Conservation (phyloP, 192 early-diverging fungal genomes). For the Gamsiella multidivaricata region DNA sequence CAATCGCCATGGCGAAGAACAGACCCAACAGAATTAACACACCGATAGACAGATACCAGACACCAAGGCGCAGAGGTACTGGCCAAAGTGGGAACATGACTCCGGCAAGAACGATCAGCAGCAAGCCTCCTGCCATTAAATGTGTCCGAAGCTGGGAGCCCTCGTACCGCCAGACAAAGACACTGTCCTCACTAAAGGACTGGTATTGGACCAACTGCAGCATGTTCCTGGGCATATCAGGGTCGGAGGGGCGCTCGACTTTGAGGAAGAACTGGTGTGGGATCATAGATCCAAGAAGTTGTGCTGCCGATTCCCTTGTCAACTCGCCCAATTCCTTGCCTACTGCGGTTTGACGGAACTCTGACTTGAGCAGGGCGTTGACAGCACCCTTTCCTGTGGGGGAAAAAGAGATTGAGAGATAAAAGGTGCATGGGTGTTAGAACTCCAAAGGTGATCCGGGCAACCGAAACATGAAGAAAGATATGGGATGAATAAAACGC, state of each 20-base stretch:
- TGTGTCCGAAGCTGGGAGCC: constrained; percentile 82
- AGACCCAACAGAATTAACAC: constrained; percentile 87
- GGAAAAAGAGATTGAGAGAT: constrained; percentile 5
- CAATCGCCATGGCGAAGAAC: constrained; percentile 87
- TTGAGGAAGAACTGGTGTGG: constrained; percentile 80
- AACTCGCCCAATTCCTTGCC: constrained; percentile 57
- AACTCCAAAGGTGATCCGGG: no score
- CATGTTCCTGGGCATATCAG: constrained; percentile 58
- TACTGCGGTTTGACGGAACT: constrained; percentile 65
- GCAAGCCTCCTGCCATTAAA: constrained; percentile 81
- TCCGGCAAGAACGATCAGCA: constrained; percentile 85
- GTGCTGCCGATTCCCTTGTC: constrained; percentile 59
- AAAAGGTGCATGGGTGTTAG: background rate
- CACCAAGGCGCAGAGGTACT: constrained; percentile 77
- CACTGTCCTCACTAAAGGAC: constrained; percentile 81
- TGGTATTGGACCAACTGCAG: constrained; percentile 68
- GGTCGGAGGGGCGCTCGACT: constrained; percentile 68
- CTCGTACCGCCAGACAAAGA: constrained; percentile 96
- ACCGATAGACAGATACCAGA: constrained; percentile 90
- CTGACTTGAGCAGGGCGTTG: constrained; percentile 70
- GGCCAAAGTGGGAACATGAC: constrained; percentile 99
- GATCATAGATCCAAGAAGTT: constrained; percentile 74
- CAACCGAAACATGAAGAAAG: no score
- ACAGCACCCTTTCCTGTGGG: constrained; percentile 72
- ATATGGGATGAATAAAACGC: no score